Conservation (phyloP, 2,329 filamentous ascomycete genomes). For the Cytospora mali region DNA sequence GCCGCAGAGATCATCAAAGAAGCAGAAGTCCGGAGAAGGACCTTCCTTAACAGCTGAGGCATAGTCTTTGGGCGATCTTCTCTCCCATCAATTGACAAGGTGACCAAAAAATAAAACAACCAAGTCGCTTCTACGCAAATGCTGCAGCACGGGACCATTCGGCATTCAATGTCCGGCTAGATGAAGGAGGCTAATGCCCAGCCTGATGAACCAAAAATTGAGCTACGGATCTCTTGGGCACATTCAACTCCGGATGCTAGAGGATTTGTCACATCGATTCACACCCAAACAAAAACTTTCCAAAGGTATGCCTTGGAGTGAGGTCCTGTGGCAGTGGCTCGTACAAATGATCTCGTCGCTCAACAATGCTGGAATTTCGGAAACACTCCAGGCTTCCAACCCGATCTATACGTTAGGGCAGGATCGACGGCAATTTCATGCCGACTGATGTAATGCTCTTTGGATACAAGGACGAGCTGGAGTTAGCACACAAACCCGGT, state of each 20-base stretch:
- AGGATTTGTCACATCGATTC: background rate
- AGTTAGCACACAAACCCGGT: background rate
- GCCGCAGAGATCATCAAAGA: slow-evolving; percentile 82
- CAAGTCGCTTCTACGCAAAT: background rate
- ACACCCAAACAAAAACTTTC: background rate
- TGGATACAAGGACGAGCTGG: background rate
- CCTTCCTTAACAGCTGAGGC: slow-evolving; percentile 58
- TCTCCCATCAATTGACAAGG: background rate
- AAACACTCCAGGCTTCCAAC: background rate
- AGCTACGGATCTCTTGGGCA: background rate
- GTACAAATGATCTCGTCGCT: background rate
- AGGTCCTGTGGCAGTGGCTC: slow-evolving; percentile 7
- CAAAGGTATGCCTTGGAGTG: background rate
- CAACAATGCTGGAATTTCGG: background rate
- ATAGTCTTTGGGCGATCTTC: background rate
- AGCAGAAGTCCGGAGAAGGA: slow-evolving; percentile 71
- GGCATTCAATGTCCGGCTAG: no score
- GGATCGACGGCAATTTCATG: slow-evolving; percentile 1
- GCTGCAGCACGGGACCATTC: background rate
- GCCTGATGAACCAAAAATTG: background rate
- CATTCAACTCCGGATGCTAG: background rate
- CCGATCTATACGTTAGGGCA: slow-evolving; percentile 2
- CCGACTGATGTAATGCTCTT: background rate
- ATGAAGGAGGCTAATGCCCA: background rate
- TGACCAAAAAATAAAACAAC: background rate